A percentile compares a stretch with the other conserved stretches of the same genome.
Evolutionary conservation across 768 basidiomycete species (phyloP).

Genomic region (Lactifluus hygrophoroides): DNA sequence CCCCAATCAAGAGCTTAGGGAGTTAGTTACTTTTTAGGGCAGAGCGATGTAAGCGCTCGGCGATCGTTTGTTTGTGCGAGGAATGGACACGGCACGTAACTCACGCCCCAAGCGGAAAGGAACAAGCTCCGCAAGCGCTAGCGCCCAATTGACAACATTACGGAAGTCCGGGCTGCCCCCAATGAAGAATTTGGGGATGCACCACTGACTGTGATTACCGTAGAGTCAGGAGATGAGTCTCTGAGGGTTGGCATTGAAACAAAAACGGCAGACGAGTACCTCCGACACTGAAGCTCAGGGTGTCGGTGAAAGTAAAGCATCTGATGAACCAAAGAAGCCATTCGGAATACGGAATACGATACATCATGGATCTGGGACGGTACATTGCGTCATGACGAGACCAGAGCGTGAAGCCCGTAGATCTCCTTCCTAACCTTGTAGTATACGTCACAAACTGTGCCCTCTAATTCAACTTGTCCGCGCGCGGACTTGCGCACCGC

Average conservation of each 20-base stretch:
- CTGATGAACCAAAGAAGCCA: background rate
- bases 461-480: slow-evolving; percentile 85
- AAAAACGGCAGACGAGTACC: background rate
- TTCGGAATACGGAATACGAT: background rate
- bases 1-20: background rate
- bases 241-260: background rate
- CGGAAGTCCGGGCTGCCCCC: background rate
- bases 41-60: background rate
- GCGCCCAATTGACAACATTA: background rate
- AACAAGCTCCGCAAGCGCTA: too few relatives aligned
- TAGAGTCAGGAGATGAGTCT: background rate
- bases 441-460: slow-evolving; percentile 80
- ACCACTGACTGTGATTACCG: background rate
- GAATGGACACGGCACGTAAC: too few relatives aligned
- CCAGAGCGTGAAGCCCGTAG: slow-evolving; percentile 83
- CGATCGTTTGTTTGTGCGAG: background rate
- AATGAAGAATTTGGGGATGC: background rate
- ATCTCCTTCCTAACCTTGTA: slow-evolving; percentile 85
- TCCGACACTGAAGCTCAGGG: background rate
- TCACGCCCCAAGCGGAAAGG: too few relatives aligned
- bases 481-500: slow-evolving; percentile 82
- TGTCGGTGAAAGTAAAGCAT: background rate
- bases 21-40: background rate
- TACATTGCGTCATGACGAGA: slow-evolving; percentile 43
- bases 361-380: background rate